phyloP scores from a whole-genome alignment of 106 monocot genomes.

The Posidonia australis region DNA sequence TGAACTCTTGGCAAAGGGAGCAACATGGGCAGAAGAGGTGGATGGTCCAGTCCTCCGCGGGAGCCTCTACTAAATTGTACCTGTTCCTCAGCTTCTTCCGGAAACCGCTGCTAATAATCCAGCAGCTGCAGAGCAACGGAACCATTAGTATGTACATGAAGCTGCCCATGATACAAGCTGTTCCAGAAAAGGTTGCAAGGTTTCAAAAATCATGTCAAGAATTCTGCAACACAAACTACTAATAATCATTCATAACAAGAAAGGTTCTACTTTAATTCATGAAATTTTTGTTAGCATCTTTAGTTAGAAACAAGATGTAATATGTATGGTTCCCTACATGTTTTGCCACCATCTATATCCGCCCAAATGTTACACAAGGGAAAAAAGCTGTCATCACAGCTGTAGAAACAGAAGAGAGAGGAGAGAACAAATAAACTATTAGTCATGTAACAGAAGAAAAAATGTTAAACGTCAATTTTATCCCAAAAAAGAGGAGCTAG shows the following conservation, averaged over 20 bases:
- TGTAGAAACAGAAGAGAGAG: slow-evolving; percentile 1
- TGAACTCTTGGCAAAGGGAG: slow-evolving; percentile 64
- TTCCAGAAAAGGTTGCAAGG: neutral
- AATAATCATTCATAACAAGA: too few relatives aligned
- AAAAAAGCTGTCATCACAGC: slow-evolving; percentile 45
- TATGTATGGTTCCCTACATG: slow-evolving; percentile 20
- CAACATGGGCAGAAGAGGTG: slow-evolving; percentile 54
- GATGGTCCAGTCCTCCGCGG: slow-evolving; percentile 42
- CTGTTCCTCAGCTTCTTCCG: slow-evolving; percentile 34
- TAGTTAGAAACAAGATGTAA: too few relatives aligned
- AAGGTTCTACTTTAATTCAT: too few relatives aligned
- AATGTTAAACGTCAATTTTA: too few relatives aligned
- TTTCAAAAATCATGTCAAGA: neutral
- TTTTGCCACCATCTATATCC: slow-evolving; percentile 45
- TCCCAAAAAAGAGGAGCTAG: too few relatives aligned
- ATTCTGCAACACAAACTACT: neutral
- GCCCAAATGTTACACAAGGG: slow-evolving; percentile 58
- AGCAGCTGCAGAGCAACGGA: slow-evolving; percentile 29
- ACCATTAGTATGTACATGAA: slow-evolving; percentile 40
- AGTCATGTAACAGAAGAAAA: too few relatives aligned
- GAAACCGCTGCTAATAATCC: slow-evolving; percentile 36
- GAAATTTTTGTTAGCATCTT: too few relatives aligned
- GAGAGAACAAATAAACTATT: too few relatives aligned
- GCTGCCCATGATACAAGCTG: slow-evolving; percentile 35
- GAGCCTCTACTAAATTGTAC: slow-evolving; percentile 45